phyloP scores from a whole-genome alignment of 345 rosid species.

The Lepidium didymum region DNA sequence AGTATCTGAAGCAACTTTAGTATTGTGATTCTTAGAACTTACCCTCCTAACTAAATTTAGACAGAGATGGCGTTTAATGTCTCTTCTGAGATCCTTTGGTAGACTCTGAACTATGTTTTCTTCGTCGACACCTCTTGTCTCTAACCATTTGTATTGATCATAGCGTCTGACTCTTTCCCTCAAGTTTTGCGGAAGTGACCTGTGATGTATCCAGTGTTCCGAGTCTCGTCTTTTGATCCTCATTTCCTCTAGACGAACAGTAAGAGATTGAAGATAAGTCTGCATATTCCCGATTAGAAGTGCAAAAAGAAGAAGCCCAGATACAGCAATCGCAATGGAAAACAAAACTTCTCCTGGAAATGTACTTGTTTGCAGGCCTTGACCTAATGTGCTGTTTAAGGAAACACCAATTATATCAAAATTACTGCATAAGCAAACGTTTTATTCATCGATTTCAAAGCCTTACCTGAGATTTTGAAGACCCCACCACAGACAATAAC shows the following conservation, averaged over 20 bases:
- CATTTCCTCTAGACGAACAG: conserved; percentile 86
- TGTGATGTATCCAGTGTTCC: conserved; percentile 95
- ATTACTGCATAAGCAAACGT: background rate
- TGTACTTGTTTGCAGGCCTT: conserved; percentile 78
- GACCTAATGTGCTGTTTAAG: conserved; percentile 66
- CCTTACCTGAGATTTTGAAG: conserved; percentile 76
- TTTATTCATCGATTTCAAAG: background rate
- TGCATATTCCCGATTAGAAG: conserved; percentile 85
- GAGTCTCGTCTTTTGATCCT: conserved; percentile 91
- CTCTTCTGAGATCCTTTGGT: conserved; percentile 85
- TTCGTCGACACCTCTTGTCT: conserved; percentile 44
- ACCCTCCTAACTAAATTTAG: conserved; percentile 82
- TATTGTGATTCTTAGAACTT: conserved; percentile 13
- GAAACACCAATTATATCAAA: background rate
- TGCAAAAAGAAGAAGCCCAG: conserved; percentile 78
- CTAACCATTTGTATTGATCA: conserved; percentile 48
- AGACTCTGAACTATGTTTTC: conserved; percentile 54
- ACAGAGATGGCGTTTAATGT: conserved; percentile 86
- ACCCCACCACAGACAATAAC: conserved; percentile 92
- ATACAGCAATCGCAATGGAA: conserved; percentile 66
- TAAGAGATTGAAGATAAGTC: conserved; percentile 84
- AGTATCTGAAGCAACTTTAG: background rate
- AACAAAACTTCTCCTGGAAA: conserved; percentile 66
- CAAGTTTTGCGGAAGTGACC: conserved; percentile 54
- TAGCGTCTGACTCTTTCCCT: conserved; percentile 43